These are phyloP conservation scores for Fraxinus floribunda DNA, from an alignment of 305 asterid genomes.

Conservation along the genomic window DNA sequence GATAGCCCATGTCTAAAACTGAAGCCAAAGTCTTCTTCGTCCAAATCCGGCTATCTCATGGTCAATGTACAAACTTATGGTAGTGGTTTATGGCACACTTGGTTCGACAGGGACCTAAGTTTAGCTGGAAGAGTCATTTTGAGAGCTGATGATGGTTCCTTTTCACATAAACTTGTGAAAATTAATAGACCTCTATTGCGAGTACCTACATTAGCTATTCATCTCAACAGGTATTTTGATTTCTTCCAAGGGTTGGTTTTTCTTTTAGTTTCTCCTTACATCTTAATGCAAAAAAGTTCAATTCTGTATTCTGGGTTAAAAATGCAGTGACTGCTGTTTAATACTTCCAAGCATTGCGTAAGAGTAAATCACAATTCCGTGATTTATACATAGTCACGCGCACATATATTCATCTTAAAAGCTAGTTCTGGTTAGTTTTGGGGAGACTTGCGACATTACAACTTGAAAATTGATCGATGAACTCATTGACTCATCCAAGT, in stretches of 20 bases:
- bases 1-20: conserved; percentile 97
- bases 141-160: conserved; percentile 78
- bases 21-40: conserved; percentile 88
- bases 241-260: conserved; percentile 3
- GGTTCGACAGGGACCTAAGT: conserved; percentile 95
- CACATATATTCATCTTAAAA: background rate
- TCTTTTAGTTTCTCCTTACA: conserved; percentile 9
- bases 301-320: conserved; percentile 1
- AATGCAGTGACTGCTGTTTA: conserved; percentile 11
- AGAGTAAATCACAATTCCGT: conserved; percentile 10
- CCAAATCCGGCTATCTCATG: conserved; percentile 89
- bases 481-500: conserved; percentile 5
- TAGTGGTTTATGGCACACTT: conserved; percentile 96
- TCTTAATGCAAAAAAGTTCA: conserved; percentile 7
- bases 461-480: conserved; percentile 8
- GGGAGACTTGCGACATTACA: conserved; percentile 10
- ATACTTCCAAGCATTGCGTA: background rate
- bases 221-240: conserved; percentile 71
- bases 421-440: conserved; percentile 16
- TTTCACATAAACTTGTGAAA: conserved; percentile 82
- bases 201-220: conserved; percentile 95
- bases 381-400: background rate
- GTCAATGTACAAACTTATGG: conserved; percentile 94
- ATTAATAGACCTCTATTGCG: conserved; percentile 80
- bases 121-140: conserved; percentile 93